Conservation (phyloP, 1,139 yeast genomes). For the Candida mesenterica region DNA sequence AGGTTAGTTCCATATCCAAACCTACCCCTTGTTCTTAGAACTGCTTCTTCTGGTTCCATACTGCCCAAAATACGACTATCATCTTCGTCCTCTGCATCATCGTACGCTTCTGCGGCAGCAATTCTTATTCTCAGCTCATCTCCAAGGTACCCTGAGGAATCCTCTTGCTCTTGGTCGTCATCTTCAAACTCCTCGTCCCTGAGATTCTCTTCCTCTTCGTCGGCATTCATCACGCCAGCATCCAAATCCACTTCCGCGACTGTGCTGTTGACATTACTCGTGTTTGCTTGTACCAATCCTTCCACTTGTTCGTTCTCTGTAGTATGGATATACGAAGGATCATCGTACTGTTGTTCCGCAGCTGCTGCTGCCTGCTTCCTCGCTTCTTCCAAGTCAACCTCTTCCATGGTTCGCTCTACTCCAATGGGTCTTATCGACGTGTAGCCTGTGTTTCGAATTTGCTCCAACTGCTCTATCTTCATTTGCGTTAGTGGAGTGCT, state of each 20-base stretch:
- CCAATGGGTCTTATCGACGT: slow-evolving; percentile 54
- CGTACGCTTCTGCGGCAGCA: slow-evolving; percentile 14
- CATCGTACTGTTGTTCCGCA: slow-evolving; percentile 14
- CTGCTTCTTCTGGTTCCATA: slow-evolving; percentile 10
- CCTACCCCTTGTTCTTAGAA: slow-evolving; percentile 7
- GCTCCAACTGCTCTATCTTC: slow-evolving; percentile 40
- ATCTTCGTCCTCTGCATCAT: slow-evolving; percentile 14
- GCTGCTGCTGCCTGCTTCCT: slow-evolving; percentile 15
- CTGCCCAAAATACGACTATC: slow-evolving; percentile 10
- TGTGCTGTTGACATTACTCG: not conserved
- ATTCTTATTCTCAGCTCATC: slow-evolving; percentile 8
- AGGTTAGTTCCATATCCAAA: slow-evolving; percentile 1
- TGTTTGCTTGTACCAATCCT: slow-evolving; percentile 5
- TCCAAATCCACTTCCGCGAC: slow-evolving; percentile 39
- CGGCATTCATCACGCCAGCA: slow-evolving; percentile 48
- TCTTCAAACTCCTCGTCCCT: slow-evolving; percentile 15
- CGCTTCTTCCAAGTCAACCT: slow-evolving; percentile 32
- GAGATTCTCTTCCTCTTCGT: slow-evolving; percentile 18
- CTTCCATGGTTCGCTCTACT: slow-evolving; percentile 52
- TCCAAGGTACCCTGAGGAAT: slow-evolving; percentile 2
- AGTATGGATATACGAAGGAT: slow-evolving; percentile 14
- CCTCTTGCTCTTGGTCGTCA: slow-evolving; percentile 12
- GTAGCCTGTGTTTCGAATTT: slow-evolving; percentile 49
- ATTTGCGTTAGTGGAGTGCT: slow-evolving; percentile 31
- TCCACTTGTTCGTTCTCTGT: slow-evolving; percentile 16